A percentile compares a stretch with the other conserved stretches of the same genome.
phyloP scores from a whole-genome alignment of 176 grass and related monocot species.

The Oryza glumipatula region DNA sequence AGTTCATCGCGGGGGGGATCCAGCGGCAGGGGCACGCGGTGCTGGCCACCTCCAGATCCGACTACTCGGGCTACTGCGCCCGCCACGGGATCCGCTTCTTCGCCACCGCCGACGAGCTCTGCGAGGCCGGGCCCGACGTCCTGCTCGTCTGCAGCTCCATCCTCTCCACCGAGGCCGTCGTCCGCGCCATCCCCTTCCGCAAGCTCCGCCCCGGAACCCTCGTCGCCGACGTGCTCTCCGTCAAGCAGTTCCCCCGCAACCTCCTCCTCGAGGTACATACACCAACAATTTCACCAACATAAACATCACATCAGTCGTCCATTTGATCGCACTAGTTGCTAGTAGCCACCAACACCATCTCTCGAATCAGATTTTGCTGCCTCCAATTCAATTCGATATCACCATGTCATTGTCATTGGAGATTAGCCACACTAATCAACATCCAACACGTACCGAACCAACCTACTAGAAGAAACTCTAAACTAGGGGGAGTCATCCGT shows the following conservation, averaged over 20 bases:
- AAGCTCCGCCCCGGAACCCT: constrained; percentile 61
- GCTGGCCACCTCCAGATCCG: constrained; percentile 67
- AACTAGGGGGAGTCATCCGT: not conserved
- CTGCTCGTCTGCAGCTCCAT: constrained; percentile 76
- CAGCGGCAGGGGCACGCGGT: constrained; percentile 62
- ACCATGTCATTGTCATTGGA: not conserved
- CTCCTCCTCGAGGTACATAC: constrained; percentile 65
- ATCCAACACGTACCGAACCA: not conserved
- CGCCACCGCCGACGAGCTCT: constrained; percentile 46
- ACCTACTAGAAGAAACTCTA: not conserved
- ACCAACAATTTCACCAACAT: no score
- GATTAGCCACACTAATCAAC: not conserved
- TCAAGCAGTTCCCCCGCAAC: constrained; percentile 76
- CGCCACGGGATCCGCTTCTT: constrained; percentile 55
- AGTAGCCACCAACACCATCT: not conserved
- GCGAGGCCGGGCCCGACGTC: constrained; percentile 64
- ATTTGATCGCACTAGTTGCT: not conserved
- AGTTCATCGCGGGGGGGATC: constrained; percentile 66
- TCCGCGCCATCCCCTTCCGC: constrained; percentile 51
- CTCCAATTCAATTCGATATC: not conserved
- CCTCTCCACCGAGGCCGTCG: constrained; percentile 61
- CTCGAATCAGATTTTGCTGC: not conserved
- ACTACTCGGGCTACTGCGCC: constrained; percentile 59
- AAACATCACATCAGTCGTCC: no score
- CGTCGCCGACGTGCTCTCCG: constrained; percentile 71